Evolutionary conservation across 2,329 filamentous ascomycete genomes (phyloP).

Genomic region (Cyanodermella asteris): DNA sequence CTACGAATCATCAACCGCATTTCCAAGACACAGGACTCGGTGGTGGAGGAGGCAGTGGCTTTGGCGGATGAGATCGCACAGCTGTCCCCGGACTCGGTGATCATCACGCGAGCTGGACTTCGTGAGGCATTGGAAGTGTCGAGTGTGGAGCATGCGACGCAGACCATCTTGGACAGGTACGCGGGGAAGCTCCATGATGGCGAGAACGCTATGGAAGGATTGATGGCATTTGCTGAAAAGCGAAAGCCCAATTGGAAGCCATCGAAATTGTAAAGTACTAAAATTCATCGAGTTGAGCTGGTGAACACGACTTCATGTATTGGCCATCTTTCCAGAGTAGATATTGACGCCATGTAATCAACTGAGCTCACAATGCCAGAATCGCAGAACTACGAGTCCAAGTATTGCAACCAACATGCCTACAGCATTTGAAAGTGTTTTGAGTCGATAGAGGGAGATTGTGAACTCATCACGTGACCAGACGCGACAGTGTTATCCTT

Average conservation of each 20-base stretch:
- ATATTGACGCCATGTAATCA: too few relatives aligned
- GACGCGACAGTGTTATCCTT: too few relatives aligned
- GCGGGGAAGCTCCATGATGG: constrained; percentile 40
- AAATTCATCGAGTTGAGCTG: too few relatives aligned
- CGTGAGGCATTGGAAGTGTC: constrained; percentile 51
- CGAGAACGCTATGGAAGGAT: constrained; percentile 54
- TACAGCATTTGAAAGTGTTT: too few relatives aligned
- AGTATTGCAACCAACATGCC: too few relatives aligned
- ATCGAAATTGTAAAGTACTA: too few relatives aligned
- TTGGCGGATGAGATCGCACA: constrained; percentile 39
- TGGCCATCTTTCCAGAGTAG: too few relatives aligned
- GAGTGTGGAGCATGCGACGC: constrained; percentile 41
- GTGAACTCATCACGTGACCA: too few relatives aligned
- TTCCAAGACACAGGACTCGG: constrained; percentile 17
- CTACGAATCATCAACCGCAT: constrained; percentile 55
- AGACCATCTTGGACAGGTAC: constrained; percentile 31
- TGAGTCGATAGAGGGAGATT: too few relatives aligned
- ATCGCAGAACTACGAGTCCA: too few relatives aligned
- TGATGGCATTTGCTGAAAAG: constrained; percentile 58
- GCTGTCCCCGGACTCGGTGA: constrained; percentile 54
- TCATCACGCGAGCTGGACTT: constrained; percentile 51
- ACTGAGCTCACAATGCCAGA: too few relatives aligned
- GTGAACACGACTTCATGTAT: too few relatives aligned
- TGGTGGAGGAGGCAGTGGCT: constrained; percentile 27
- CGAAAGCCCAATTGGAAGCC: constrained; percentile 47